Base-by-base conservation (phyloP, 2,329 filamentous ascomycete genomes). In the Arthrobotrys musiformis region DNA sequence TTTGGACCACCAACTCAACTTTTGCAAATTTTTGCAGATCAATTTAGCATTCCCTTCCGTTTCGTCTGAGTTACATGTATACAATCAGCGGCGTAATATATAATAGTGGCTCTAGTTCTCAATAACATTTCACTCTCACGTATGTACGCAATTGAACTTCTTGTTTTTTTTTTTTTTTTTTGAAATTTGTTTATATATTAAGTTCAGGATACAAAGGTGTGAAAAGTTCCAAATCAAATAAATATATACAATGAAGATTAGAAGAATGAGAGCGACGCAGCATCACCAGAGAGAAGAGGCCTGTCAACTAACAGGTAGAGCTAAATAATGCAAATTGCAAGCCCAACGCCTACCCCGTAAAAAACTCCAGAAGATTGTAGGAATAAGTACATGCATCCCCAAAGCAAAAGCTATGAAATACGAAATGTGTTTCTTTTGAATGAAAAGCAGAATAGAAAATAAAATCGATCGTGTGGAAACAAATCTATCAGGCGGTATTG, bases 191-290 rank as follows among this genome's bases (percentile, higher is more conserved):
- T n/a, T n/a, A n/a, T n/a, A n/a, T n/a, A n/a, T n/a, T n/a, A n/a
- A n/a, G n/a, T n/a, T n/a, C n/a, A n/a, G n/a, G n/a, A n/a, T n/a
- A n/a, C n/a, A n/a, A n/a, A n/a, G n/a, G n/a, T n/a, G n/a, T n/a
- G n/a, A n/a, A n/a, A n/a, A n/a, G n/a, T n/a, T n/a, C n/a, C n/a
- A n/a, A n/a, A n/a, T 5, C 9, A 33, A 33, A 33, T 33, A 33
- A 9, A 52, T 63, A 70, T 70, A 72, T 72, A 73, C 64, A 66
- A 17, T 52, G 13, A 72, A 24, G 17, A 58, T 30, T 28, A 58
- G 2, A 17, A 17, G 8, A 42, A 8, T 7, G 4, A 64, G 64
- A 26, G 22, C n/a, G 2, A 2, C 26, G 15, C n/a, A 40, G 8
- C 17, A 24, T 35, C 33, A 26, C 54, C 19, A 13, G 9, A 58